Evolutionary conservation across 2,329 filamentous ascomycete genomes (phyloP), one percentile per base, ranked within the genome.

Genomic region (Rhytidhysteron rufulum): DNA sequence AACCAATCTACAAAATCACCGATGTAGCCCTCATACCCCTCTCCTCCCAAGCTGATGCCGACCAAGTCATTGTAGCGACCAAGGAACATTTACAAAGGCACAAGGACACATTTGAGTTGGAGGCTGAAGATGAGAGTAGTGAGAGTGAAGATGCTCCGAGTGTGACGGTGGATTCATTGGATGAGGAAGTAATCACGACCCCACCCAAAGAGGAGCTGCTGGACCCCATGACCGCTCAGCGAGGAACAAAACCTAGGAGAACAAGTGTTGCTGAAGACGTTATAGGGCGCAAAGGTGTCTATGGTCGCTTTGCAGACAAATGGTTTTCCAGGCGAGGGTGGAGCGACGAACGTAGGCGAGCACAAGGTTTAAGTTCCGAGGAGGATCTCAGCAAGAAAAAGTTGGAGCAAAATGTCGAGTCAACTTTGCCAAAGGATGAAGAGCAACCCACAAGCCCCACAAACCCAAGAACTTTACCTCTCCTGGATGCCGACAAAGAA

Each of bases 21-120:
- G 88, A 94, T 53, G 86, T 97, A 22, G 85, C 88, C 5, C 72
- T 97, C n/a, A 95, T 95, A 5, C 93, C 93, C 1, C 82, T 93
- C 39, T 79, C 83, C 2, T 91, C 86, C 5, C 83, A 84, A 54
- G 62, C 67, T 30, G 88, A 94, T 31, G 90, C 91, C 4, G 75
- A 80, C 45, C 76, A 78, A 20, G 85, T 88, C 7, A 85, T 97
- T 43, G 65, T 69, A 3, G 77, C 78, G 41, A 86, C 86, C 0
- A 72, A 60, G 47, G 74, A 68, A 39, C 69, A 64, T 47, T 53
- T 64, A 4, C 60, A 62, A 25, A 64, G 70, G 67, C 57, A 48
- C 47, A 65, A 44, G 36, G 58, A 55, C 43, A 48, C 48, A 25
- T 44, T 41, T 20, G 53, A 51, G 13, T 41, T 51, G 4, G 59